phyloP scores from a whole-genome alignment of 192 early-diverging fungal genomes.

The Thoreauomyces humboldtii region DNA sequence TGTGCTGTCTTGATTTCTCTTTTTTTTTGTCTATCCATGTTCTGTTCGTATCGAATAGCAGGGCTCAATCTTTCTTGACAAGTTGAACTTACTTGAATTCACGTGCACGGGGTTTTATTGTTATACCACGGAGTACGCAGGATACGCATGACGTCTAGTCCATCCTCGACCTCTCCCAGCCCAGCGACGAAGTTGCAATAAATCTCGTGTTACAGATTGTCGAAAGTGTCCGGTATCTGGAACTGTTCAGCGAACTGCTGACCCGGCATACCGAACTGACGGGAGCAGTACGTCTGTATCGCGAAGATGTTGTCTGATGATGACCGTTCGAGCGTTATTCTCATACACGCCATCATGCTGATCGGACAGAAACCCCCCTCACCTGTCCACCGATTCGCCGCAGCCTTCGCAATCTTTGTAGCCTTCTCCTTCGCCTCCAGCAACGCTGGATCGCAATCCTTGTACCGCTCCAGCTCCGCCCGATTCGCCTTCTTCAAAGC shows the following conservation, averaged over 20 bases:
- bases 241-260: slow-evolving; percentile 55
- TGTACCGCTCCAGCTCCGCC: slow-evolving; percentile 62
- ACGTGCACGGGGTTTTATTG: too few species aligned
- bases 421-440: slow-evolving; percentile 69
- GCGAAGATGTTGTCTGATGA: slow-evolving; percentile 74
- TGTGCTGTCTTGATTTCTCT: too few species aligned
- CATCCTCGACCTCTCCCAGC: too few species aligned
- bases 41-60: too few species aligned
- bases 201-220: slow-evolving; percentile 51
- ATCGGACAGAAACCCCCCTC: background rate
- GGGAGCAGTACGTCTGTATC: slow-evolving; percentile 73
- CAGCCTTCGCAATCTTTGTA: slow-evolving; percentile 58
- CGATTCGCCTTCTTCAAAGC: slow-evolving; percentile 36
- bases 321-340: slow-evolving; percentile 11
- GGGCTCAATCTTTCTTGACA: too few species aligned
- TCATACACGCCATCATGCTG: background rate
- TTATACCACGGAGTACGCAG: too few species aligned
- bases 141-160: too few species aligned
- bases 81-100: too few species aligned
- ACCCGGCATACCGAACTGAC: slow-evolving; percentile 62
- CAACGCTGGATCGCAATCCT: slow-evolving; percentile 75
- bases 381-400: slow-evolving; percentile 87
- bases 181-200: too few species aligned
- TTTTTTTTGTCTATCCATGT: too few species aligned
- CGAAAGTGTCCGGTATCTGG: slow-evolving; percentile 71